phyloP scores from a whole-genome alignment of 225 moss, liverwort and hornwort species.

The Climacium dendroides region DNA sequence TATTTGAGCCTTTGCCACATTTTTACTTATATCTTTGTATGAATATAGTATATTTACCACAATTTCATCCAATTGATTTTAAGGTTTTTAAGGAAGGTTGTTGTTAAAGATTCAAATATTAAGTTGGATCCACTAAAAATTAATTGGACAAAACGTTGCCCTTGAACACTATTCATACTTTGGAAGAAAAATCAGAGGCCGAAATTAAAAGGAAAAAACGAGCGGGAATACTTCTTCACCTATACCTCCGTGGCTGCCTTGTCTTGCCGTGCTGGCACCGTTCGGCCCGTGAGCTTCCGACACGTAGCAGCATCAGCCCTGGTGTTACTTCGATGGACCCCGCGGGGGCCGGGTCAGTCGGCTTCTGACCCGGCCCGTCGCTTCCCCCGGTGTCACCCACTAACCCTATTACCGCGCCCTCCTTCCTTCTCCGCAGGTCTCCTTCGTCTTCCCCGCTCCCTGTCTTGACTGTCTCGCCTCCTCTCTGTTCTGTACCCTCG shows the following conservation, averaged over 20 bases:
- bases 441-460: background rate
- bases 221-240: background rate
- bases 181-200: background rate
- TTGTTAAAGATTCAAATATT: background rate
- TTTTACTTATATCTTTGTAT: background rate
- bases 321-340: background rate
- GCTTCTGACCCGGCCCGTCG: background rate
- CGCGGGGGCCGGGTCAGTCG: background rate
- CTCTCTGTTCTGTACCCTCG: background rate
- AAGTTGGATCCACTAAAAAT: too few species aligned
- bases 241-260: background rate
- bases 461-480: slow-evolving; percentile 2
- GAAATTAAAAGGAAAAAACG: background rate
- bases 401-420: background rate
- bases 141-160: background rate
- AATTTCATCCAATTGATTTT: background rate
- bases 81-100: too few species aligned
- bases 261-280: background rate
- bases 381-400: background rate
- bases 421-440: background rate
- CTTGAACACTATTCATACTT: background rate
- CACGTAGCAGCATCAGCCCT: background rate
- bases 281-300: background rate
- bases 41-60: accelerated
- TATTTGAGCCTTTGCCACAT: background rate